Base-by-base conservation (phyloP, 805 yeast species). In the Cyberlindnera mrakii region DNA sequence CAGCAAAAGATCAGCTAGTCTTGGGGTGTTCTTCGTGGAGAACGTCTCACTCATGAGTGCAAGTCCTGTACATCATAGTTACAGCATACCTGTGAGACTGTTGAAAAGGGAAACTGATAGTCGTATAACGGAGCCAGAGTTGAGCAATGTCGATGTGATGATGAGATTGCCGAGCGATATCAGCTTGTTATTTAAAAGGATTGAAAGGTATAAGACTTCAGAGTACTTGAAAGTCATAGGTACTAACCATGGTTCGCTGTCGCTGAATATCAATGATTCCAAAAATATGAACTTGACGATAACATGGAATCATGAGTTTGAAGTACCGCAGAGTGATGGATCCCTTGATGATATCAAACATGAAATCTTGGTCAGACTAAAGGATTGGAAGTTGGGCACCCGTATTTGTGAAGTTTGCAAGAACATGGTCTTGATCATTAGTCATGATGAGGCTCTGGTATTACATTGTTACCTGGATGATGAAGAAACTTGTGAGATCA, bases 301-400 rank as follows among this genome's bases (percentile, higher is more conserved):
- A 16, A 67, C 75, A 40, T 81, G 86, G 86, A 80, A 78, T 51
- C 77, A 72, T 16, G 59, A 60, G 47, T 58, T 80, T 23, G 74
- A 72, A 41, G 72, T 76, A 1, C 42, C 37, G 10, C 38, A 52
- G n/a, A 15, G 17, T 6, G 36, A 16, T 29, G 17, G 8, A 23
- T 32, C 35, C 13, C 17, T 18, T 13, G 40, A 41, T 19, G 50
- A 46, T n/a, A 64, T 64, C 23, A 74, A 68, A 15, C 61, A 63
- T 43, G 77, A 70, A 33, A 71, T 83, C 2, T 63, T 70, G 23
- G 75, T 85, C 25, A 71, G 70, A 51, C 63, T 78, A 19, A 75
- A 68, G 52, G 87, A 83, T 57, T 85, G 91, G 91, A 78, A 71
- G 52, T 63, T 78, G 47, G 85, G 86, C 1, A 67, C 80, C 5